Evolutionary conservation across 2,329 filamentous ascomycete genomes (phyloP), one percentile per base, ranked within the genome.

Genomic region (Scytalidium sp.): DNA sequence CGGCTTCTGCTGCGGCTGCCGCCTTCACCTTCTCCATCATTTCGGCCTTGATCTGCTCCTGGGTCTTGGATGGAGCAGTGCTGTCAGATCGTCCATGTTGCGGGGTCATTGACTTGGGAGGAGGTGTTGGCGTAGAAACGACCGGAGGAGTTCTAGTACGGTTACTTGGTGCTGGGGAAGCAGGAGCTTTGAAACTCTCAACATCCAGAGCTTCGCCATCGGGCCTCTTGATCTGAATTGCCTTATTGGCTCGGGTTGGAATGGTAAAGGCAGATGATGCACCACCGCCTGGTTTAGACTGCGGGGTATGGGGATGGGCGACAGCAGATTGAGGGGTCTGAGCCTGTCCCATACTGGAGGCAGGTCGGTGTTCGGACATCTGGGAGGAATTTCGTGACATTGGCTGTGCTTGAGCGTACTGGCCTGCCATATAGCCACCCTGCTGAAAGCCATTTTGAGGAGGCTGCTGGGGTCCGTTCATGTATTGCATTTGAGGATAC

Each of bases 351-450:
- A 67, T 62, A 53, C 64, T 67, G 1, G 65, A 66, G 54, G 81
- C 81, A 29, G 70, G 76, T 43, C 81, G 73, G 19, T 62, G 61
- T 61, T 84, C 80, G n/a, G 88, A 88, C 49, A 87, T 79, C 68
- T 94, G 88, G 2, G 90, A 95, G 2, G 87, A 82, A 53, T 83
- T 91, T 60, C 92, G 86, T 2, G 92, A 94, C 87, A 96, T 92
- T 39, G 74, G 73, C 66, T 87, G 80, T 53, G 75, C 81, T 60
- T 74, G 75, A 43, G 52, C 55, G 52, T 69, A 69, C 49, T 67
- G 65, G n/a, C 60, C 58, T 9, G 64, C 63, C 19, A 63, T 62
- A 45, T 64, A 64, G 22, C 55, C 51, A 19, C 69, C 69, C 46
- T 76, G 75, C 51, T 74, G 73, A 55, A 71, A 82, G n/a, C 61